phyloP scores from a whole-genome alignment of 73 alveolate species.

The Stentor roeselii region DNA sequence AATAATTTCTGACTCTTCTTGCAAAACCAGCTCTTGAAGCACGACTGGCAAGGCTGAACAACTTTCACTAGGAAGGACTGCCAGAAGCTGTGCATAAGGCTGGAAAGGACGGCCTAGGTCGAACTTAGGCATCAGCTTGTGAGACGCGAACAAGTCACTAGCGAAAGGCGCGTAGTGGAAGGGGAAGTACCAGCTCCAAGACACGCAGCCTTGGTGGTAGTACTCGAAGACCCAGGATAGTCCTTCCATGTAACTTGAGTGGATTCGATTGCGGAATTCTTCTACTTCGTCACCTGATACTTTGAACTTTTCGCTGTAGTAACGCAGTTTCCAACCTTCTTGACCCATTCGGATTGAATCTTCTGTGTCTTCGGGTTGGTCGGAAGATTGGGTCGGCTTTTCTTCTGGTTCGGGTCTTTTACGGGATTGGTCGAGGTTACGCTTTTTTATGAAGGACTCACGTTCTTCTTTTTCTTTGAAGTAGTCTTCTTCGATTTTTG shows the following conservation, averaged over 20 bases:
- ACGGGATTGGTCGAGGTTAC: slow-evolving; percentile 32
- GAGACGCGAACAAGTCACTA: slow-evolving; percentile 70
- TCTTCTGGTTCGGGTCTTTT: slow-evolving; percentile 23
- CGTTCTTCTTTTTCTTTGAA: slow-evolving; percentile 55
- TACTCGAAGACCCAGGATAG: slow-evolving; percentile 95
- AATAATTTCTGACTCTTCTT: slow-evolving; percentile 79
- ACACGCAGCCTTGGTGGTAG: slow-evolving; percentile 94
- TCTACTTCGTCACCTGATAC: slow-evolving; percentile 60
- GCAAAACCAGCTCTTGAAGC: slow-evolving; percentile 59
- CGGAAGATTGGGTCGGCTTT: slow-evolving; percentile 7
- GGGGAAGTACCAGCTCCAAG: slow-evolving; percentile 98
- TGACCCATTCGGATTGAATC: slow-evolving; percentile 24
- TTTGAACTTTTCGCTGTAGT: slow-evolving; percentile 87
- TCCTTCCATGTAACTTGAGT: slow-evolving; percentile 95
- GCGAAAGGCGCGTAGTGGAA: slow-evolving; percentile 98
- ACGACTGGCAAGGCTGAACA: slow-evolving; percentile 77
- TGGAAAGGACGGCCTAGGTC: slow-evolving; percentile 66
- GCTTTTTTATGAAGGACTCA: slow-evolving; percentile 43
- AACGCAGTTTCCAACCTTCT: slow-evolving; percentile 80
- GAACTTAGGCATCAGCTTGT: slow-evolving; percentile 41
- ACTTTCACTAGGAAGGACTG: slow-evolving; percentile 90
- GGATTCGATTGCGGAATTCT: slow-evolving; percentile 69
- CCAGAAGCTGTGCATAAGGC: slow-evolving; percentile 87
- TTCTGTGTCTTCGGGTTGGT: slow-evolving; percentile 31
- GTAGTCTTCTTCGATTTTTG: slow-evolving; percentile 79